Evolutionary conservation across 345 rosid species (phyloP).

Genomic region (Lumnitzera littorea): DNA sequence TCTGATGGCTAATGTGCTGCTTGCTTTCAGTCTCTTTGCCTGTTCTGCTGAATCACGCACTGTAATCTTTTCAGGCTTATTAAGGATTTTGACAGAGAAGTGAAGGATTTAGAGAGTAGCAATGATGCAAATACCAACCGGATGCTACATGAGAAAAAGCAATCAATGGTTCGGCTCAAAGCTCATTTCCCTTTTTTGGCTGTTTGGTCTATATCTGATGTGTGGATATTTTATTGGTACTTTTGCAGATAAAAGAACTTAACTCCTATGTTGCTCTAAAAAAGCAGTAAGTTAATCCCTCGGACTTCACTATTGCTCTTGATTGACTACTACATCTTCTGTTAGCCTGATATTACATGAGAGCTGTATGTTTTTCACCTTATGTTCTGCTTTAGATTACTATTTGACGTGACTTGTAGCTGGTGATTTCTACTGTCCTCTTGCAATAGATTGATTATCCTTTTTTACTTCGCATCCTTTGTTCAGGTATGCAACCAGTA

Average conservation of each 20-base stretch:
- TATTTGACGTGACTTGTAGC: neutral
- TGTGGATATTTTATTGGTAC: neutral
- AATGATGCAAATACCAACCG: conserved; percentile 55
- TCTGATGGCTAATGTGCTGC: no score
- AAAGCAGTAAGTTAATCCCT: conserved; percentile 11
- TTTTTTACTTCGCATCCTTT: neutral
- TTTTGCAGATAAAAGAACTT: conserved; percentile 22
- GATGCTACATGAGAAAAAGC: conserved; percentile 75
- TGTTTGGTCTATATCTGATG: neutral
- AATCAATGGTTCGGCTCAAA: conserved; percentile 54
- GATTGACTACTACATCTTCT: neutral
- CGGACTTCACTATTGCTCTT: neutral
- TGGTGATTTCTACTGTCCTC: no score
- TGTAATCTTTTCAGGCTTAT: conserved; percentile 58
- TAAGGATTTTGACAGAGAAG: conserved; percentile 85
- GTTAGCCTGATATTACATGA: no score
- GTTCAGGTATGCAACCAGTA: conserved; percentile 62
- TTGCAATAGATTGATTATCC: neutral
- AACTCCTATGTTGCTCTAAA: conserved; percentile 19
- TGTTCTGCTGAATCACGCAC: neutral
- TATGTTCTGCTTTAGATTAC: neutral
- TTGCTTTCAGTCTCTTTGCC: no score
- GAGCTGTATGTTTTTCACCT: neutral
- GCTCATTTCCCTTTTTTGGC: neutral
- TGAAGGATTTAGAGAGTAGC: conserved; percentile 56